Evolutionary conservation across 2,329 filamentous ascomycete species (phyloP), one percentile per base, ranked within the genome.

Genomic region (Colletotrichum tofieldiae): DNA sequence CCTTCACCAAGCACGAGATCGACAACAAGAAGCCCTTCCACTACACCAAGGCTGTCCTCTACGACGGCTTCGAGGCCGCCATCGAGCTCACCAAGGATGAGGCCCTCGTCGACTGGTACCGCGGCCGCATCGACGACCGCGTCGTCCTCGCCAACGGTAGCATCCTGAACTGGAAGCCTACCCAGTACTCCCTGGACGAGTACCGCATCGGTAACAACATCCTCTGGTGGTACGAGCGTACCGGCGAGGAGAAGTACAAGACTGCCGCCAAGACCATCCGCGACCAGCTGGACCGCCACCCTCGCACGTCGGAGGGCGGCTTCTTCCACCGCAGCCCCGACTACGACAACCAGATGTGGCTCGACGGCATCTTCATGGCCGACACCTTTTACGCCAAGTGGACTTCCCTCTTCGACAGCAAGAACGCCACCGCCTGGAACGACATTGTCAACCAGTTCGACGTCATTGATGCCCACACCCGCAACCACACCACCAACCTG

Each of bases 331-430:
- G 79, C 3, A 43, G 41, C 59, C 79, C 85, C 41, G 78, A 81
- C 5, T 88, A 88, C 73, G 82, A 81, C 18, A 82, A 88, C 75
- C 86, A 90, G 75, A 89, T 89, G 87, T 89, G 88, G 88, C 82
- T 90, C 0, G 87, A 89, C 75, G 88, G 88, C 2, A 86, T 87
- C 43, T 88, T 82, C 78, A 87, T 87, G 86, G 83, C 84, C 4
- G 82, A 84, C 58, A 79, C 79, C 7, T 86, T 85, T 77, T 86
- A 85, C 68, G 82, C 84, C 3, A 77, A 77, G 62, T 86, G 81
- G 77, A 84, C 82, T 3, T 74, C 75, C 11, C 72, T 80, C 29
- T 85, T 84, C 73, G 80, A 85, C n/a, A 70, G 74, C 1, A 75
- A 77, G 52, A 84, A 84, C 73, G 73, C 75, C 35, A 81, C 83